Base-by-base conservation (phyloP, 2,329 filamentous ascomycete genomes). In the Pseudocercospora cruenta region DNA sequence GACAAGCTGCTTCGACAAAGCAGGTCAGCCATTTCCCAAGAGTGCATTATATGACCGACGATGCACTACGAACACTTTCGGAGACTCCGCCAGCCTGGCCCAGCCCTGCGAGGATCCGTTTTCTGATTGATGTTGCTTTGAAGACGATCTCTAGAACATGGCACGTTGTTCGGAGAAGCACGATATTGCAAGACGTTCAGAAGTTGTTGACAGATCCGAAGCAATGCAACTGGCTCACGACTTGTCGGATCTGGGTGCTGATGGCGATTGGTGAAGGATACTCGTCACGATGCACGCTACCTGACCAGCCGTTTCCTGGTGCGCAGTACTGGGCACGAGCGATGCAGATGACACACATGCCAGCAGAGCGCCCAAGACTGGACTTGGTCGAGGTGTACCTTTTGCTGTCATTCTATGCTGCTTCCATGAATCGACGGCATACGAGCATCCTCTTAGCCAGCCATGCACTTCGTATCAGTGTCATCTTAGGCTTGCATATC, bases 251-350 rank as follows among this genome's bases (percentile, higher is more conserved):
- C 0, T 82, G 80, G 74, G 80, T 79, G 0, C 53, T 84, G 2
- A 82, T 84, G 66, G 82, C 82, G 0, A 75, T 84, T 5, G 82
- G 82, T 0, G 81, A 83, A 64, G 78, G 81, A 33, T 83, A 82
- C 31, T 82, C 82, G 0, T 79, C 78, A 0, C 73, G 80, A n/a
- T 77, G 78, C 2, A 77, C 69, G 3, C 64, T 78, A 1, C 65
- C 76, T 0, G 76, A 76, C 7, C 69, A 72, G 9, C 70, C 75
- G 0, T 82, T 83, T 59, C 82, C 82, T 0, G 82, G 82, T 0
- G 71, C 83, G 60, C 66, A 69, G 0, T 84, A 83, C 51, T 84
- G 82, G 70, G 77, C 78, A 0, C 73, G 78, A 2, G 81, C 82
- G 0, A 80, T 77, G 4, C 74, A 76, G 10, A 72, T 82, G 6